Percentiles rank a stretch among this genome's conserved stretches.
These are phyloP conservation scores for Ustilago trichophora DNA, from an alignment of 1,284 basidiomycete genomes.

Conservation along the genomic window DNA sequence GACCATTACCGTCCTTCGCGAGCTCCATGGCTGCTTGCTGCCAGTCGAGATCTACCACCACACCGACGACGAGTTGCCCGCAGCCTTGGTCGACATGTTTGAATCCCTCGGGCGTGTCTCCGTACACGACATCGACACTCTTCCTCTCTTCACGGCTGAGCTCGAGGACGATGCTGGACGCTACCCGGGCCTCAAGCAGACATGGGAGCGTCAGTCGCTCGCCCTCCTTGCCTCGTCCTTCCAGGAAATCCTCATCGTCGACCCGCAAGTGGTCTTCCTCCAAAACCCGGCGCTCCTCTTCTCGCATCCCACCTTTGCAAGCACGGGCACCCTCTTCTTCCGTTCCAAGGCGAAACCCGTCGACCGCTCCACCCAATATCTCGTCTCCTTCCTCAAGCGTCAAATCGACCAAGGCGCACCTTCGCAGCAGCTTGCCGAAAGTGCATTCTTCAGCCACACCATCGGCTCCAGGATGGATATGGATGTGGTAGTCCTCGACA, in stretches of 20 bases:
- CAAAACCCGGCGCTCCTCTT: constrained; percentile 28
- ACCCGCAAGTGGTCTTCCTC: constrained; percentile 42
- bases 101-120: constrained; percentile 18
- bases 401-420: constrained; percentile 37
- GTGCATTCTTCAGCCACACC: constrained; percentile 27
- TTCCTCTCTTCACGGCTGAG: constrained; percentile 20
- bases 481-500: constrained; percentile 43
- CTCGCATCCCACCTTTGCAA: constrained; percentile 23
- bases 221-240: constrained; percentile 26
- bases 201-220: constrained; percentile 26
- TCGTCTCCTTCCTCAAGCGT: constrained; percentile 43
- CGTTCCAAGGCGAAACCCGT: constrained; percentile 34
- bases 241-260: constrained; percentile 36
- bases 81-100: constrained; percentile 13
- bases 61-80: constrained; percentile 26
- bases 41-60: constrained; percentile 38
- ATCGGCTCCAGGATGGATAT: constrained; percentile 40
- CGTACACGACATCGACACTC: constrained; percentile 17
- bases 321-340: constrained; percentile 44
- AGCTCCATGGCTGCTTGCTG: constrained; percentile 22
- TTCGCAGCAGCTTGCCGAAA: constrained; percentile 21
- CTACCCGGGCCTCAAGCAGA: constrained; percentile 28
- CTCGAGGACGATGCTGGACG: constrained; percentile 38
- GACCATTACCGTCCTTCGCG: constrained; percentile 23
- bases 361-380: constrained; percentile 29